Conservation (phyloP, 352 stramenopile genomes). For the Phytophthora kernoviae region DNA sequence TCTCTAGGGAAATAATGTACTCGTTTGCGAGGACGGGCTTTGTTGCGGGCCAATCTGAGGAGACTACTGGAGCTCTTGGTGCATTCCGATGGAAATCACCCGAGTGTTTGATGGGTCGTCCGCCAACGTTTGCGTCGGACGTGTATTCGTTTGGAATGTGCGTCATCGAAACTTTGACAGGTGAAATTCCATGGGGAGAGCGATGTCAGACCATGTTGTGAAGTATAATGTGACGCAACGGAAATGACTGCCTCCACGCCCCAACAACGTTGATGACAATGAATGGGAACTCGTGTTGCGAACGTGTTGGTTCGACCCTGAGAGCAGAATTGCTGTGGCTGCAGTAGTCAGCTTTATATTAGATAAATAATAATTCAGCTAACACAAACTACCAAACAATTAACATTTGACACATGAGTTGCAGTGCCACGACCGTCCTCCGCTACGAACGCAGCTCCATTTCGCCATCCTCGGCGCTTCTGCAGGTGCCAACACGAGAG, state of each 20-base stretch:
- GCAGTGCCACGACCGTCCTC: no score
- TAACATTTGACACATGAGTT: no score
- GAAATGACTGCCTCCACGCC: not conserved
- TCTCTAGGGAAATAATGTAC: constrained; percentile 6
- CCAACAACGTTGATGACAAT: not conserved
- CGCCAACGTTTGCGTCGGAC: constrained; percentile 3
- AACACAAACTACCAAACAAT: no score
- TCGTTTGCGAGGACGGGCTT: not conserved
- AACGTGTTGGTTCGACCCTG: no score
- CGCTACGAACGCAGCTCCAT: no score
- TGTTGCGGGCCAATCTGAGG: no score
- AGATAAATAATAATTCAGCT: no score
- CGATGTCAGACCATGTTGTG: constrained; percentile 8
- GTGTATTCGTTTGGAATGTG: constrained; percentile 9
- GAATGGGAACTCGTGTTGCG: constrained; percentile 14
- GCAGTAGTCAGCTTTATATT: no score
- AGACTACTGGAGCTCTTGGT: no score
- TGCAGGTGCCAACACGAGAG: no score
- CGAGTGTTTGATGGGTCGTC: not conserved
- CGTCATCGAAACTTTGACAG: constrained; percentile 26
- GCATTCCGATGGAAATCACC: constrained; percentile 3
- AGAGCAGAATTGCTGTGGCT: no score
- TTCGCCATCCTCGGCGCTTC: no score
- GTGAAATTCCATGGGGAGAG: constrained; percentile 15
- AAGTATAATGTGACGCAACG: constrained; percentile 1